Conservation (phyloP, 345 rosid genomes). For the Trapa incisa region DNA sequence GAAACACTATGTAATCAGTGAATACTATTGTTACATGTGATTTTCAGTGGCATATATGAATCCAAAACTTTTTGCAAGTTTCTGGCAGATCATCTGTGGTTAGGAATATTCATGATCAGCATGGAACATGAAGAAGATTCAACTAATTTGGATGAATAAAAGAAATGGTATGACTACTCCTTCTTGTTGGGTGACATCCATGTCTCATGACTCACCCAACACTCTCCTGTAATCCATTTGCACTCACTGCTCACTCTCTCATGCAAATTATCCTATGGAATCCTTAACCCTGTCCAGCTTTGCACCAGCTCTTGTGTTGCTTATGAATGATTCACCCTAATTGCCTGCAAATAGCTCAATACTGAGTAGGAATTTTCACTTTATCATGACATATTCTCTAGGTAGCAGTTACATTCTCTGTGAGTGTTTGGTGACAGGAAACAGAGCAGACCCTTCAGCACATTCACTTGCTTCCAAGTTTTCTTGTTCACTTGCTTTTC, state of each 20-base stretch:
- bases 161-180: background rate
- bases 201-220: background rate
- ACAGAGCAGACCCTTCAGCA: conserved; percentile 1
- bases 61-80: background rate
- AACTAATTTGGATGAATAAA: too few relatives aligned
- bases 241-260: background rate
- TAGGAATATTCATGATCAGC: background rate
- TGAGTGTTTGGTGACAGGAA: conserved; percentile 18
- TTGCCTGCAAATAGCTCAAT: too few relatives aligned
- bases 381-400: background rate
- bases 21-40: background rate
- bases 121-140: background rate
- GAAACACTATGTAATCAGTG: background rate
- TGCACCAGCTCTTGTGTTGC: too few relatives aligned
- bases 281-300: too few relatives aligned
- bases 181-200: background rate
- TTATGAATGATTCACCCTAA: too few relatives aligned
- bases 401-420: conserved; percentile 9
- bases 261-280: too few relatives aligned
- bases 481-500: conserved; percentile 33
- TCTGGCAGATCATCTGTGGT: background rate
- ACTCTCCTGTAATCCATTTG: background rate
- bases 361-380: background rate
- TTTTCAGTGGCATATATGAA: background rate
- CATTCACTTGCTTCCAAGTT: conserved; percentile 13